These are phyloP conservation scores for Carex kokanica DNA, from an alignment of 176 grass and related monocot species.

Conservation along the genomic window DNA sequence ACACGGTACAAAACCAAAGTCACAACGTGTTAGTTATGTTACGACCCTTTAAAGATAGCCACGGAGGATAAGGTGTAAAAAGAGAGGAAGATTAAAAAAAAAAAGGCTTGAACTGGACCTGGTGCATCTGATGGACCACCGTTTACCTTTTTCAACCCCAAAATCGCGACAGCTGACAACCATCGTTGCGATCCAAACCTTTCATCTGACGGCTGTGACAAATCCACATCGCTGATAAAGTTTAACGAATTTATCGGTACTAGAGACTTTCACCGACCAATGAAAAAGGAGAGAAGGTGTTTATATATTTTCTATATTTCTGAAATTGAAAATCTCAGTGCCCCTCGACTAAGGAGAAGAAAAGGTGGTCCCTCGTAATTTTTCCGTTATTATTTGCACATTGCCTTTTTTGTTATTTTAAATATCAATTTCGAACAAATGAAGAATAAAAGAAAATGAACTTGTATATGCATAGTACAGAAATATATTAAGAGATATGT, in stretches of 20 bases:
- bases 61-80: not conserved
- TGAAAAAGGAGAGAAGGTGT: not conserved
- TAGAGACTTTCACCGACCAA: not conserved
- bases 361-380: not conserved
- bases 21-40: too few relatives aligned
- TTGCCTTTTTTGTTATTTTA: not conserved
- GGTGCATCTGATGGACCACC: not conserved
- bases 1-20: too few relatives aligned
- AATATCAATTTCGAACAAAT: not conserved
- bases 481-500: too few relatives aligned
- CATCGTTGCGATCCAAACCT: not conserved
- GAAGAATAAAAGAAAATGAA: too few relatives aligned
- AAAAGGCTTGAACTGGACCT: not conserved
- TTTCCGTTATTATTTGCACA: too few relatives aligned
- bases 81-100: not conserved
- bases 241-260: slow-evolving; percentile 4
- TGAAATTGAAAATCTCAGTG: not conserved
- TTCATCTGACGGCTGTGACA: not conserved
- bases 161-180: not conserved
- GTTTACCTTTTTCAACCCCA: not conserved
- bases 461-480: too few relatives aligned
- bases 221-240: not conserved
- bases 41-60: too few relatives aligned
- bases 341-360: not conserved
- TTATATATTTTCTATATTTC: not conserved